Evolutionary conservation across 331 rosid species (phyloP).

Genomic region (Malus hybrid): DNA sequence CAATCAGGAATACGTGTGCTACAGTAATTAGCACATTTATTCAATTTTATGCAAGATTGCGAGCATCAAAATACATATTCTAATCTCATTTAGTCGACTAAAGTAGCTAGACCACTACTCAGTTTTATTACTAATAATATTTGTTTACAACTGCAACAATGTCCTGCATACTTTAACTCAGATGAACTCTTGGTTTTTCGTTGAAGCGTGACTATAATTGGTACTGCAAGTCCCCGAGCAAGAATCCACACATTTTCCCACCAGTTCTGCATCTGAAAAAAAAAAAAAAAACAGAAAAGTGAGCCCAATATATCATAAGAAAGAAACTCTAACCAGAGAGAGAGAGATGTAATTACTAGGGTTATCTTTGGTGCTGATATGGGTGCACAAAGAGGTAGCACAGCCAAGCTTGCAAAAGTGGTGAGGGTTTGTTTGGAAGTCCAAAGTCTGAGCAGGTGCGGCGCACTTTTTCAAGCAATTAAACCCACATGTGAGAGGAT

Average conservation of each 20-base stretch:
- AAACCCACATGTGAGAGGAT: background rate
- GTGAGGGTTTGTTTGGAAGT: background rate
- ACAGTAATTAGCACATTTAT: too few species aligned
- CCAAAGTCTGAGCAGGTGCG: background rate
- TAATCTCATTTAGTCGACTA: too few species aligned
- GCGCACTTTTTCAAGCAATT: background rate
- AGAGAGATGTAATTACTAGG: background rate
- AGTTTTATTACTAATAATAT: too few species aligned
- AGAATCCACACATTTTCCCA: conserved; percentile 18
- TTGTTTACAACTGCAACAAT: background rate
- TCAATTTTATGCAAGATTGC: too few species aligned
- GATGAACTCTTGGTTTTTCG: background rate
- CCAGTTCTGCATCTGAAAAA: conserved; percentile 11
- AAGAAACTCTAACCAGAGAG: background rate
- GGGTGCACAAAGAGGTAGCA: conserved; percentile 17
- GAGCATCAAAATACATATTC: too few species aligned
- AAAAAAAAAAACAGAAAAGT: background rate
- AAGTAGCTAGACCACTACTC: too few species aligned
- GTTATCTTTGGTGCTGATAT: conserved; percentile 14
- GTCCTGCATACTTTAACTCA: background rate
- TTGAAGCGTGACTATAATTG: too few species aligned
- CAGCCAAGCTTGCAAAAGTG: background rate
- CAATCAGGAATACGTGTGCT: too few species aligned
- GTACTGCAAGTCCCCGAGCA: conserved; percentile 6
- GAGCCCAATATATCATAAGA: background rate